Evolutionary conservation across 2,329 filamentous ascomycete species (phyloP), one percentile per base, ranked within the genome.

Genomic region (Metarhizium humberi): DNA sequence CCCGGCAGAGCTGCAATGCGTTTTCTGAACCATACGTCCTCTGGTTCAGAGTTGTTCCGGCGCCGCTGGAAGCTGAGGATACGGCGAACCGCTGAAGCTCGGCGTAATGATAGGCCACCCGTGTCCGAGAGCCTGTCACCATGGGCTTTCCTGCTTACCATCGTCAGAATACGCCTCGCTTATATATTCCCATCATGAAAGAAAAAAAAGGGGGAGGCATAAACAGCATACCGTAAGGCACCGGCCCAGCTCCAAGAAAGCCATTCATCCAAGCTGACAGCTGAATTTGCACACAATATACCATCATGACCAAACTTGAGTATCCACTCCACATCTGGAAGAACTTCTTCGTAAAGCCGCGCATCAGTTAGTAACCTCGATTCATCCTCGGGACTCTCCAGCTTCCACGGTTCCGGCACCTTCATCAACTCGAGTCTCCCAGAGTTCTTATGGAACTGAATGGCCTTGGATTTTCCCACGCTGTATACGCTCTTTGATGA

Each of bases 11-110:
- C 62, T 52, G 71, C 73, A 30, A 82, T 62, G 3, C 78, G 73
- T 58, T 72, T 71, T 13, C 74, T 73, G 56, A 81, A 78, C 80
- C 80, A 83, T 56, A 78, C 73, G 55, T 81, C 79, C 62, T 82
- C 80, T 43, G 78, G 69, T 42, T 75, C 70, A 11, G 73, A 73
- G 62, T 79, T 66, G 65, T 78, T 78, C 60, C 70, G 71, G n/a
- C 79, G 73, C 20, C 67, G 66, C 59, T 82, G 78, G 59, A 77
- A 78, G 36, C 63, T 61, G 13, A 82, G 69, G 3, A 81, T 68
- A 20, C 71, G 70, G 6, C 69, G 67, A 53, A 82, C 78, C n/a
- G 75, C 68, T 1, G 76, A 78, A 1, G 82, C 70, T 34, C 77
- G 73, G 49, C 79, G 75, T 4, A 82, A 67, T 0, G 78, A 80